Base-by-base conservation (phyloP, 2,329 filamentous ascomycete species). In the Nemania sp. region DNA sequence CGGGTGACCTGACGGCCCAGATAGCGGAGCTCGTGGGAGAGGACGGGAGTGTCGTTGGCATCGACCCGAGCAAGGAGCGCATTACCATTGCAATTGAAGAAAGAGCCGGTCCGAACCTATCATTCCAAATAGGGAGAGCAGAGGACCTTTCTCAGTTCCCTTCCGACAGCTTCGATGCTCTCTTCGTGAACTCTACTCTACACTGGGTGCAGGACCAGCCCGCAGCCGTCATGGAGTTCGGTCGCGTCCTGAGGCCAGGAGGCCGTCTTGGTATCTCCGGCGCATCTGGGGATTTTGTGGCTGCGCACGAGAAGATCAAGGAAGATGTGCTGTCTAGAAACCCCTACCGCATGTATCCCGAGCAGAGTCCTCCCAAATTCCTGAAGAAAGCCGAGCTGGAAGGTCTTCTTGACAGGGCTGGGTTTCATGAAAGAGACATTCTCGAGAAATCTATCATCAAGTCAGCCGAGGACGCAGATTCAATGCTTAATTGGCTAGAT, bases 51-150 rank as follows among this genome's bases (percentile, higher is more conserved):
- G 70, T 72, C 29, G 65, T 68, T 32, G 78, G 77, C 53, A 77
- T 82, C 60, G 80, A 81, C 67, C 77, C 79, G 3, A 79, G 76
- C 71, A 74, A 75, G 55, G 74, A 76, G 69, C 75, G 77, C 43
- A 65, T 73, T 27, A 51, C 62, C 56, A 65, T 72, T 29, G 70
- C 70, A 10, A 29, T 35, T n/a, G 26, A 58, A 20, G 54, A 64
- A 24, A 59, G 41, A 6, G 22, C 18, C 7, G 29, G 43, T 24
- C 20, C 65, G 22, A 73, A 72, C 49, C 11, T 73, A 29, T 66
- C 70, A 22, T 77, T 76, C 58, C 57, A 68, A 41, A 66, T 66
- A 49, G 75, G 74, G 20, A 49, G 32, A 58, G 75, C 75, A 15
- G 74, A 77, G 51, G 74, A 77, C 47, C 72, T 80, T 24, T 73